Base-by-base conservation (phyloP, 495 filamentous ascomycete species). In the Neurospora sp. region DNA sequence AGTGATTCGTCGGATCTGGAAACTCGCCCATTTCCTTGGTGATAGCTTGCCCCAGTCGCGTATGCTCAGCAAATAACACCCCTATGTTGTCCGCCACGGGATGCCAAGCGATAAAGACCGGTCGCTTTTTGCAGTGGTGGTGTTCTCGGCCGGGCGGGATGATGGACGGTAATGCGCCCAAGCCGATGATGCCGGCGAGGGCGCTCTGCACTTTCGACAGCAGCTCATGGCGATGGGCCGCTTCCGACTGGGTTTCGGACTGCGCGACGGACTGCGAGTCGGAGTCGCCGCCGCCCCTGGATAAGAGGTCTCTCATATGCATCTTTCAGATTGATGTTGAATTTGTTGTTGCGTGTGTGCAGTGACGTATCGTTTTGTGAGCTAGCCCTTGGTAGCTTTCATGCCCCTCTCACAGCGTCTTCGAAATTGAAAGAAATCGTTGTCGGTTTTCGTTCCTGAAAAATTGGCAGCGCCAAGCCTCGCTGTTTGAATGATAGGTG, bases 1-100 rank as follows among this genome's bases (percentile, higher is more conserved):
- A 86, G 74, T 86, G 84, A 75, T 86, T 84, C n/a, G 84, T 83
- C 54, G 84, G 84, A 75, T 86, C 84, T 4, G 84, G 84, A 71
- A 82, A 85, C 70, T 77, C 77, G 72, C 82, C 75, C 70, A 83
- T 78, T 41, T 81, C 79, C 71, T 82, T 78, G 5, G 82, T 81
- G 70, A 86, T 85, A 74, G 80, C 76, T 79, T 80, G 78, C 16
- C 84, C 84, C 4, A 86, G 73, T 31, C 77, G 78, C 3, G 83
- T 82, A 75, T 83, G 77, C 75, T 86, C 84, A 35, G 84, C 84
- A 27, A 86, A 79, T 81, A 83, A 84, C 70, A 81, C 80, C 27
- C 82, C 84, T 1, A 77, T 77, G 72, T 79, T 74, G 6, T 84
- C 84, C 18, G 78, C 80, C 12, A 86, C 84, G 2, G 84, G 84